Base-by-base conservation (phyloP, 371 early-diverging fungal species). In the Gilbertella persicaria region DNA sequence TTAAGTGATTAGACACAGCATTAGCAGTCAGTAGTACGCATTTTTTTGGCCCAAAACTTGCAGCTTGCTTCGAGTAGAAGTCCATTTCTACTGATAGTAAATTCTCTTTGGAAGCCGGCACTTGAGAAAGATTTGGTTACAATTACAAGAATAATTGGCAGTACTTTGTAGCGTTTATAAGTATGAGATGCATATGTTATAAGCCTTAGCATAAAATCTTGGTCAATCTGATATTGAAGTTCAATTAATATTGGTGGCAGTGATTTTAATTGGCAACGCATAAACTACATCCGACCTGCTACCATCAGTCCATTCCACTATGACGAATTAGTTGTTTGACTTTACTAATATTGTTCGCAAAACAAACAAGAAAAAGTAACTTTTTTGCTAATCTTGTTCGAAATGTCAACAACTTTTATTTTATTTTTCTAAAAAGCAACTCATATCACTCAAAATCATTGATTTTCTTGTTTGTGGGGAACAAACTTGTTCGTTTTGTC, bases 31-130 rank as follows among this genome's bases (percentile, higher is more conserved):
- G 13, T 36, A 53, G 40, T 3, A 59, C 21, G 20, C 41, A 59
- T n/a, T 37, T 59, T 4, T 24, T 59, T 52, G 9, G 40, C 53
- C 53, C 46, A 52, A 29, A 52, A 47, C 20, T 59, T 58, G 25
- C 39, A 44, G 30, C 45, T 49, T 44, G 45, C 35, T 58, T 52
- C 38, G 20, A 52, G 48, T 12, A 52, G 42, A 25, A 42, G 21
- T 33, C 41, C 23, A 13, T 43, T 7, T 5, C 24, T 39, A 50
- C 17, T 50, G 37, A 26, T 21, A 24, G 46, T 28, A 38, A 45
- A 50, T 35, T 49, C 49, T 28, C 35, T 42, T 43, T 55, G 25
- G 14, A 55, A 35, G 20, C 29, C 19, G 41, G 52, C 46, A 16
- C 35, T 51, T 6, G 47, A 52, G 25, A 58, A 52, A 25, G 17